These are phyloP conservation scores for Huiozyma naganishii DNA, from an alignment of 805 yeast genomes.

Conservation along the genomic window DNA sequence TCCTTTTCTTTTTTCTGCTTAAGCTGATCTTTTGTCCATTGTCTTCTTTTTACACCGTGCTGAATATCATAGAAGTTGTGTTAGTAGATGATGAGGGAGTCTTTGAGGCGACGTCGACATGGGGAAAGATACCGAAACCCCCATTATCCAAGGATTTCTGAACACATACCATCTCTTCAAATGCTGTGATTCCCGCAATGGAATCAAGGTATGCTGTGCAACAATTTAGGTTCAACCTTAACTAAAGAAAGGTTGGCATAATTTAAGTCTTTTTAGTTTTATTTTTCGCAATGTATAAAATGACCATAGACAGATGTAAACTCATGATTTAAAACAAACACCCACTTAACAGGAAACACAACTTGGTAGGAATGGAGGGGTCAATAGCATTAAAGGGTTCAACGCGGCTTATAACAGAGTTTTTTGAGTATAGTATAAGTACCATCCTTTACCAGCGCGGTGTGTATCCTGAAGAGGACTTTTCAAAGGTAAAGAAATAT, in stretches of 20 bases:
- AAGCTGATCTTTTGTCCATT: constrained; percentile 45
- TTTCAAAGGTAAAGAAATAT: constrained; percentile 65
- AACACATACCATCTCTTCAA: too few species aligned
- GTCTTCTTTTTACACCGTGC: constrained; percentile 66
- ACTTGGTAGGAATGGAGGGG: constrained; percentile 11
- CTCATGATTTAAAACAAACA: too few species aligned
- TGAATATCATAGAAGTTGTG: constrained; percentile 10
- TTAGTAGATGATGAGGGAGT: not conserved
- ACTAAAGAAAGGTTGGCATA: too few species aligned
- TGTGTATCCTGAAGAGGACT: constrained; percentile 80
- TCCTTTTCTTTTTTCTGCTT: constrained; percentile 46
- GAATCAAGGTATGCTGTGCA: too few species aligned
- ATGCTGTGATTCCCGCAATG: too few species aligned
- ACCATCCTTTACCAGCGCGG: constrained; percentile 82
- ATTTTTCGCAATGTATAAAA: too few species aligned
- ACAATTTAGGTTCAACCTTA: too few species aligned
- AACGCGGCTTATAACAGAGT: constrained; percentile 68
- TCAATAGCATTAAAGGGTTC: constrained; percentile 57
- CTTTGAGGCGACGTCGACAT: too few species aligned
- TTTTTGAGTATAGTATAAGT: constrained; percentile 72
- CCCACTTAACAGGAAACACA: too few species aligned
- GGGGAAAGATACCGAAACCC: too few species aligned
- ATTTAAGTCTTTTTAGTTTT: too few species aligned
- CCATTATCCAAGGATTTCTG: not conserved
- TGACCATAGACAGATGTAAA: too few species aligned